These are phyloP conservation scores for Arctium minus DNA, from an alignment of 129 eudicot genomes.

Conservation along the genomic window DNA sequence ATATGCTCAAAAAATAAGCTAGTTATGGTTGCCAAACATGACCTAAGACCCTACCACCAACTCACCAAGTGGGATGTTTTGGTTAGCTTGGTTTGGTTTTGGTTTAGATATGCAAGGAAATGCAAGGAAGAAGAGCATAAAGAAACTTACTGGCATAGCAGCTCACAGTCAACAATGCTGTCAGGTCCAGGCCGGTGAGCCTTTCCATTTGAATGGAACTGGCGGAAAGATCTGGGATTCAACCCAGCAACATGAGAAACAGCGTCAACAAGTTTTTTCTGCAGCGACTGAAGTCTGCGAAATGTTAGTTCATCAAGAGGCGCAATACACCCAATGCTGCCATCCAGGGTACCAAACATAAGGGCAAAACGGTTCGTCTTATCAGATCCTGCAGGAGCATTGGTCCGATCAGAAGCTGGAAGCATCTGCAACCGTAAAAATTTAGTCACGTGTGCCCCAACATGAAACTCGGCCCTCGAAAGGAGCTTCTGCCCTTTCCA, in stretches of 20 bases:
- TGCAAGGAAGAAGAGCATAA: background rate
- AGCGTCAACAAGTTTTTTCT: constrained; percentile 83
- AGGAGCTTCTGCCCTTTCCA: constrained; percentile 99
- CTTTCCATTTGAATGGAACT: constrained; percentile 81
- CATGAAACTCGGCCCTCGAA: constrained; percentile 92
- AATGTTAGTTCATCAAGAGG: constrained; percentile 93
- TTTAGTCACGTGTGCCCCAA: constrained; percentile 90
- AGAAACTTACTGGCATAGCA: constrained; percentile 76
- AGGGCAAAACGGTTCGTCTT: constrained; percentile 88
- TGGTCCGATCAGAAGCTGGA: constrained; percentile 59
- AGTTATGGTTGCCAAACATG: too few relatives aligned
- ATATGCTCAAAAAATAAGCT: background rate
- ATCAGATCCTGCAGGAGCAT: constrained; percentile 51
- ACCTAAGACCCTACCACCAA: too few relatives aligned
- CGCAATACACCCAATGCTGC: constrained; percentile 94
- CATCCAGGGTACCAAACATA: constrained; percentile 87
- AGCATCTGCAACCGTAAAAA: constrained; percentile 88
- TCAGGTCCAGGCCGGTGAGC: constrained; percentile 99
- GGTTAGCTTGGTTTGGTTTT: too few relatives aligned
- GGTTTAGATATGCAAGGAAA: background rate
- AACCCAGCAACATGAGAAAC: constrained; percentile 97
- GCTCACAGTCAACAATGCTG: constrained; percentile 84
- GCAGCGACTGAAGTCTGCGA: constrained; percentile 93
- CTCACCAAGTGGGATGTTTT: too few relatives aligned
- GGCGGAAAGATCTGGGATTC: constrained; percentile 89